Evolutionary conservation across 139 green algal genomes (phyloP).

Genomic region (Bryopsis sp.): DNA sequence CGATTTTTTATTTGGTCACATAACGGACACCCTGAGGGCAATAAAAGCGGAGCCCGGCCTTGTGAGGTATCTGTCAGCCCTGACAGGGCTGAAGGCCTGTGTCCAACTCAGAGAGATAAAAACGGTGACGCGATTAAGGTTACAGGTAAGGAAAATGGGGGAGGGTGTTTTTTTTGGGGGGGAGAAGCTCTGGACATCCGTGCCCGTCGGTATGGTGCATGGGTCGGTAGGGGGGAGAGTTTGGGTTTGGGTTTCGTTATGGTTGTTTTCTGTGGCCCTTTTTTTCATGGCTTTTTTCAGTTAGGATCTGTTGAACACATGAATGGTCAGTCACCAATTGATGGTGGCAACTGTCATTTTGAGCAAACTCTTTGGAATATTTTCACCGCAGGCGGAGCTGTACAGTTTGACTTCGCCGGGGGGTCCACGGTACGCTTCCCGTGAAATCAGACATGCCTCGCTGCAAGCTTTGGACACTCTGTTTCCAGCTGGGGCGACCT

Average conservation of each 20-base stretch:
- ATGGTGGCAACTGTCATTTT: neutral
- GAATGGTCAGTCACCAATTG: neutral
- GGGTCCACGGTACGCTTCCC: conserved; percentile 13
- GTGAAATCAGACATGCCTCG: neutral
- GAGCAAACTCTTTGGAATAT: neutral
- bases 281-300: neutral
- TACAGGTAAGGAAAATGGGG: too few relatives aligned
- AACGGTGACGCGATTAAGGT: neutral
- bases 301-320: neutral
- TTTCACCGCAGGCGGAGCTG: neutral
- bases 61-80: conserved; percentile 5
- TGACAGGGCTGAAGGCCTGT: neutral
- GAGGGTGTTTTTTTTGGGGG: too few relatives aligned
- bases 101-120: neutral
- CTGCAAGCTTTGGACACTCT: conserved; percentile 9
- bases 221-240: neutral
- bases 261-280: neutral
- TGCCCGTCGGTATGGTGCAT: neutral
- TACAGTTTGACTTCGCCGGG: conserved; percentile 12
- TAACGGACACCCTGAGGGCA: conserved; percentile 17
- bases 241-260: neutral
- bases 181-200: too few relatives aligned
- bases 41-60: neutral
- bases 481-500: neutral
- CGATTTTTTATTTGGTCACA: conserved; percentile 14